These are phyloP conservation scores for Colletotrichum tanaceti DNA, from an alignment of 2,329 filamentous ascomycete genomes.

Conservation along the genomic window DNA sequence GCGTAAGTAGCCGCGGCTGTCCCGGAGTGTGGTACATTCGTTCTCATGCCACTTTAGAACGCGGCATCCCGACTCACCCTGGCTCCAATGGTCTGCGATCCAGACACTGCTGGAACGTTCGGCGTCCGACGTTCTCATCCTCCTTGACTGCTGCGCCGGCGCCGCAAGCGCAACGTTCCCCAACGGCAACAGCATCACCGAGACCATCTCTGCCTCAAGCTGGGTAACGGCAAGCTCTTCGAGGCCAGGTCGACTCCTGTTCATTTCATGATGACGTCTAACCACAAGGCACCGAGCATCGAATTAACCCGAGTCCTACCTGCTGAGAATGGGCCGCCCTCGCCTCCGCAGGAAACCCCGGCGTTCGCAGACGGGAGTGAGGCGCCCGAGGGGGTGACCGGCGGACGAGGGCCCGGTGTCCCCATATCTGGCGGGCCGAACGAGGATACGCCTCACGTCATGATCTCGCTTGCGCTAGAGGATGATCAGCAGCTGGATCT, in stretches of 20 bases:
- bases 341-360: slow-evolving; percentile 49
- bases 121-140: slow-evolving; percentile 67
- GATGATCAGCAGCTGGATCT: slow-evolving; percentile 67
- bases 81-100: slow-evolving; percentile 71
- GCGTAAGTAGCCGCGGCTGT: slow-evolving; percentile 55
- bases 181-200: slow-evolving; percentile 68
- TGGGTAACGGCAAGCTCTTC: slow-evolving; percentile 70
- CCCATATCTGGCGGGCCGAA: slow-evolving; percentile 56
- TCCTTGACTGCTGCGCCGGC: slow-evolving; percentile 70
- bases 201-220: slow-evolving; percentile 71
- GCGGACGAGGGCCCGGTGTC: slow-evolving; percentile 29
- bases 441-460: slow-evolving; percentile 68
- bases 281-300: slow-evolving; percentile 69
- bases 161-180: slow-evolving; percentile 70
- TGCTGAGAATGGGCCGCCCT: slow-evolving; percentile 50
- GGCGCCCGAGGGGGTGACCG: slow-evolving; percentile 6
- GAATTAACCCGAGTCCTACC: slow-evolving; percentile 60
- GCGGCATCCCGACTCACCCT: slow-evolving; percentile 63
- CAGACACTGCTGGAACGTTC: slow-evolving; percentile 69
- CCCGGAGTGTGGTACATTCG: not conserved
- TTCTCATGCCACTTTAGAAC: slow-evolving; percentile 51
- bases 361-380: slow-evolving; percentile 26
- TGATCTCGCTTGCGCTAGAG: slow-evolving; percentile 70
- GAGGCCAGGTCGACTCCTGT: slow-evolving; percentile 69
- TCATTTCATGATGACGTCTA: slow-evolving; percentile 73